Base-by-base conservation (phyloP, 805 yeast species). In the Yamadazyma kitorensis region DNA sequence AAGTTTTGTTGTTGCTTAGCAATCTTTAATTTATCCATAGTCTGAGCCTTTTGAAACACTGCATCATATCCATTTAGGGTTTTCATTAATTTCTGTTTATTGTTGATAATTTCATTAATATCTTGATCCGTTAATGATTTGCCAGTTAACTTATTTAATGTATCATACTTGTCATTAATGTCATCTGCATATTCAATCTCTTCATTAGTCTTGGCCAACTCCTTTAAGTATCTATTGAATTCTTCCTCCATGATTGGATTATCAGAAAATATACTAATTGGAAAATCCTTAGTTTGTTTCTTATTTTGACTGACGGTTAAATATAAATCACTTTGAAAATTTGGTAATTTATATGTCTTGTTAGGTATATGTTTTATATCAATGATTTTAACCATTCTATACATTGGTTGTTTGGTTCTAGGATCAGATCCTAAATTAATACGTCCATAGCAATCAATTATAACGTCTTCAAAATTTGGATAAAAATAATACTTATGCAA, bases 381-480 rank as follows among this genome's bases (percentile, higher is more conserved):
- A 45, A 80, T 83, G 27, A 93, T 78, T 52, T 77, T 82, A 31
- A 91, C 95, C 76, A 91, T 74, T 49, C 97, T 74, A 60, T 93
- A 91, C 34, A 76, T 74, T 8, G 82, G 74, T 49, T 69, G 66
- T 19, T 82, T 77, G 9, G 80, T 74, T 28, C 78, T 71, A 36
- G 71, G 72, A 49, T 81, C 82, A 26, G 66, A 52, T 7, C 96
- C 96, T 36, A 93, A 75, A 54, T 86, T 88, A 36, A 93, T 80
- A 45, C 89, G 76, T 22, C 89, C 95, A 54, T 71, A 86, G 31
- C 94, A 79, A 14, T 86, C 94, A 13, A 74, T 68, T 11, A 86
- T 74, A 1, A 74, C 72, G 13, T 76, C 78, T 29, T 74, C 78
- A 56, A 94, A 89, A 21, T 79, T 88, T 9, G 93, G 89, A 59